Conservation (phyloP, 1,284 basidiomycete species). For the Ustilago lituana region DNA sequence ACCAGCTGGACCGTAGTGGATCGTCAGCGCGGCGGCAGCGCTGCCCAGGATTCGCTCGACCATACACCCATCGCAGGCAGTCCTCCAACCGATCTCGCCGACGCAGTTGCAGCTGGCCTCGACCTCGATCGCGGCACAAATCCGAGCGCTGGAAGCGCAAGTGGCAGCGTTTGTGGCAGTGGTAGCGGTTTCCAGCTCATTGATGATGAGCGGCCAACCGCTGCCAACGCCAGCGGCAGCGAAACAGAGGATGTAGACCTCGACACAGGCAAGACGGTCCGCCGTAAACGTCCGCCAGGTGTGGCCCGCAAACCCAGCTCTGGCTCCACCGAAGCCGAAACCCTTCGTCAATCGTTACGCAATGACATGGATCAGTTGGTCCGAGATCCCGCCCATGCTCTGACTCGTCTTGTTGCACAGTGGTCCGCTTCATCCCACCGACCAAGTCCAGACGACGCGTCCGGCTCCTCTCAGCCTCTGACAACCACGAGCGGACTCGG, state of each 20-base stretch:
- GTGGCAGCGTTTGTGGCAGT: background rate
- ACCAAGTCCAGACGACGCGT: conserved; percentile 9
- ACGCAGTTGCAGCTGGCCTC: conserved; percentile 26
- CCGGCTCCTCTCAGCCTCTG: conserved; percentile 8
- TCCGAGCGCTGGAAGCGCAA: conserved; percentile 2
- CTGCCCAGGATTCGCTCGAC: conserved; percentile 18
- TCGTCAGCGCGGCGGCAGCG: conserved; percentile 4
- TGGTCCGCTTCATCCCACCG: conserved; percentile 23
- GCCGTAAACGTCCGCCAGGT: conserved; percentile 13
- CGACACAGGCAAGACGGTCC: conserved; percentile 33
- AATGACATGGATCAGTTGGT: conserved; percentile 32
- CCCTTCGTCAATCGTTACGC: conserved; percentile 26
- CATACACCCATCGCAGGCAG: conserved; percentile 46
- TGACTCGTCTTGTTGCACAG: conserved; percentile 30
- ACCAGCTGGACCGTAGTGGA: conserved; percentile 56
- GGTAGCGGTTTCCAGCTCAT: conserved; percentile 41
- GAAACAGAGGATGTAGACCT: conserved; percentile 41
- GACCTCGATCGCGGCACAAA: conserved; percentile 14
- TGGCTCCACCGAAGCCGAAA: conserved; percentile 36
- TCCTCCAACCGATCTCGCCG: conserved; percentile 41
- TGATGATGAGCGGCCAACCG: conserved; percentile 16
- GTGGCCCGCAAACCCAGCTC: conserved; percentile 24
- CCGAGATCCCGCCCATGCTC: conserved; percentile 40
- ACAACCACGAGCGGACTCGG: conserved; percentile 28
- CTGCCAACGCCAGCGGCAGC: conserved; percentile 16